A percentile compares a stretch with the other conserved stretches of the same genome.
These are phyloP conservation scores for Trypanosomatidae sp. DNA, from an alignment of 208 protist species.

Conservation along the genomic window DNA sequence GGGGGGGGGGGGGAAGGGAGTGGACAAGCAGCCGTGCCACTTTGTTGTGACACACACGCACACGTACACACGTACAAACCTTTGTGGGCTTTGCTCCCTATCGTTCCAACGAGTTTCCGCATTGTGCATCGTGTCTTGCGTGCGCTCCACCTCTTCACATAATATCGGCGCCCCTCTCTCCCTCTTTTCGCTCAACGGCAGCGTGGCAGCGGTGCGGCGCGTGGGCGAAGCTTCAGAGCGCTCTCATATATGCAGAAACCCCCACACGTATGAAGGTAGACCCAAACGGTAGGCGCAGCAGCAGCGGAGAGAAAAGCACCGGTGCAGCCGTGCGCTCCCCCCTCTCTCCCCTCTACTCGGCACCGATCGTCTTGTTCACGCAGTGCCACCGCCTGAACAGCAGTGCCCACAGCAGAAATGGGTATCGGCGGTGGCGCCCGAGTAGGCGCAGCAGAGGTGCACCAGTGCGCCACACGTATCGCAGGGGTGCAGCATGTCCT, in stretches of 20 bases:
- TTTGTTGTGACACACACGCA: neutral
- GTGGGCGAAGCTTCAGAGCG: neutral
- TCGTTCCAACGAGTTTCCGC: neutral
- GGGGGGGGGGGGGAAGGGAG: neutral
- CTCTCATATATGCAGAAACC: neutral
- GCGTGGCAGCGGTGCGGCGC: neutral
- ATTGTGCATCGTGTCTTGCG: neutral
- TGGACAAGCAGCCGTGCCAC: neutral
- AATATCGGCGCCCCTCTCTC: no score
- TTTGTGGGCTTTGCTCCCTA: neutral
- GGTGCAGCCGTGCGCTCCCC: no score
- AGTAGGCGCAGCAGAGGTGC: constrained; percentile 25
- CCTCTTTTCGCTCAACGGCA: neutral
- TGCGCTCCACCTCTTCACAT: neutral
- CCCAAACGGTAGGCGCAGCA: no score
- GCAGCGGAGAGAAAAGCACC: neutral
- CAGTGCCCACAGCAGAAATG: constrained; percentile 25
- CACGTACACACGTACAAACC: neutral
- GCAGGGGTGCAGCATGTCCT: constrained; percentile 27
- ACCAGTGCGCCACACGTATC: constrained; percentile 19
- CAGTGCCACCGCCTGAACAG: neutral
- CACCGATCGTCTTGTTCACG: neutral
- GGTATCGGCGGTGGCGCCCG: neutral
- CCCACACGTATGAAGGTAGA: neutral
- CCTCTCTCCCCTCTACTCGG: neutral